Conservation (phyloP, 306 rosid genomes). For the Ziziphus jujuba region DNA sequence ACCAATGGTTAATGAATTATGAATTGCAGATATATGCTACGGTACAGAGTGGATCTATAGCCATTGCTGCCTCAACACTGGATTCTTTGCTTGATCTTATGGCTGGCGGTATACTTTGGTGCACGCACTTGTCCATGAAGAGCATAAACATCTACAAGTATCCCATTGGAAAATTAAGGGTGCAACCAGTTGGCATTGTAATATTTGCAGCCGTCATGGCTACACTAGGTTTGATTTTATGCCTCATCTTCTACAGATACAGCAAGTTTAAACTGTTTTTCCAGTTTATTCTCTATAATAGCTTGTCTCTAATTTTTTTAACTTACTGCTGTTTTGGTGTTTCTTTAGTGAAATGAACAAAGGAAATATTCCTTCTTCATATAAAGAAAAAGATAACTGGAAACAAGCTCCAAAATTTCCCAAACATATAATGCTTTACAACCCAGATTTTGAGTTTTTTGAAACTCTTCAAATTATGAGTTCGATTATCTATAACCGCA, state of each 20-base stretch:
- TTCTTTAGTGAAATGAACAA: too few species aligned
- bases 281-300: too few species aligned
- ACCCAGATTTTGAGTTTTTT: too few species aligned
- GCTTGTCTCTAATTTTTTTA: too few species aligned
- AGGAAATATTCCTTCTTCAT: too few species aligned
- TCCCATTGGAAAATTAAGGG: slow-evolving; percentile 76
- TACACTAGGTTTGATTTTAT: slow-evolving; percentile 52
- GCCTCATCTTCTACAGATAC: slow-evolving; percentile 4
- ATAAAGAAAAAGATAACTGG: too few species aligned
- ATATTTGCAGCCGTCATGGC: slow-evolving; percentile 85
- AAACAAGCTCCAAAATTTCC: too few species aligned
- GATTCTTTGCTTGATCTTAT: slow-evolving; percentile 80
- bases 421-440: too few species aligned
- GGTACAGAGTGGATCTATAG: slow-evolving; percentile 64
- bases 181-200: slow-evolving; percentile 82
- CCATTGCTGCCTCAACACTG: slow-evolving; percentile 79
- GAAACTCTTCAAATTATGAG: too few species aligned
- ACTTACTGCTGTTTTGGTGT: too few species aligned
- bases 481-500: not conserved
- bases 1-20: not conserved
- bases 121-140: slow-evolving; percentile 69
- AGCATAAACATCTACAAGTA: slow-evolving; percentile 61
- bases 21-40: slow-evolving; percentile 62
- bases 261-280: not conserved
- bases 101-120: slow-evolving; percentile 63